A percentile compares a stretch with the other conserved stretches of the same genome.
phyloP scores from a whole-genome alignment of 1,284 basidiomycete species.

The Rhizoctonia solani region DNA sequence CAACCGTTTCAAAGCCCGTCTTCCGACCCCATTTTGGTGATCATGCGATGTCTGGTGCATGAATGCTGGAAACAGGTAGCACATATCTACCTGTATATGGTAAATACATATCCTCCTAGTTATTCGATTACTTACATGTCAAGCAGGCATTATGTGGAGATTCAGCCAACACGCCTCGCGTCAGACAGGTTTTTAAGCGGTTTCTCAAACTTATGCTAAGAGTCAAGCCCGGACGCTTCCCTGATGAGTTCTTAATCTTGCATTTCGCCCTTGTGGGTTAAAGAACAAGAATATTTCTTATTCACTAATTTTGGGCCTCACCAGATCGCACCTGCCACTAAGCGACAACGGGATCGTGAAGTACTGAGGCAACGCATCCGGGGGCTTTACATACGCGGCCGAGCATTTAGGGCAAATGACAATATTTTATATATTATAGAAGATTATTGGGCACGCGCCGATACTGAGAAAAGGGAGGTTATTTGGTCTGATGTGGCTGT shows the following conservation, averaged over 20 bases:
- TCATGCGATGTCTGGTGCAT: conserved; percentile 3
- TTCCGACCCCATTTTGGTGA: background rate
- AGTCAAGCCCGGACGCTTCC: conserved; percentile 9
- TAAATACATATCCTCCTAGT: background rate
- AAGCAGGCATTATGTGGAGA: conserved; percentile 5
- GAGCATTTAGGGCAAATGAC: background rate
- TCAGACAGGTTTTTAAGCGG: background rate
- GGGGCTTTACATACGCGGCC: background rate
- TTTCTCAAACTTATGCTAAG: conserved; percentile 1
- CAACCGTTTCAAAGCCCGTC: background rate
- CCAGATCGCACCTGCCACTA: background rate
- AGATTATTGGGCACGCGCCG: background rate
- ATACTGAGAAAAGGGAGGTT: background rate
- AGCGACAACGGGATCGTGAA: conserved; percentile 3
- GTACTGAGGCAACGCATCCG: background rate
- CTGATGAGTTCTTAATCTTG: conserved; percentile 5
- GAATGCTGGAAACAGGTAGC: conserved; percentile 1
- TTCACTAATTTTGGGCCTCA: background rate
- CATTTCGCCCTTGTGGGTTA: conserved; percentile 3
- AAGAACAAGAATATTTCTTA: background rate
- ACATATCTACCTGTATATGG: conserved; percentile 6
- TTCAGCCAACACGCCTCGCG: background rate
- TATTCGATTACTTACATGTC: background rate
- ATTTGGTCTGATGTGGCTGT: conserved; percentile 1
- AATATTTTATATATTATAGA: background rate